Percentiles rank a stretch among this genome's conserved stretches.
Evolutionary conservation across 202 grass and related monocot genomes (phyloP).

Genomic region (Schoenoplectus triqueter): DNA sequence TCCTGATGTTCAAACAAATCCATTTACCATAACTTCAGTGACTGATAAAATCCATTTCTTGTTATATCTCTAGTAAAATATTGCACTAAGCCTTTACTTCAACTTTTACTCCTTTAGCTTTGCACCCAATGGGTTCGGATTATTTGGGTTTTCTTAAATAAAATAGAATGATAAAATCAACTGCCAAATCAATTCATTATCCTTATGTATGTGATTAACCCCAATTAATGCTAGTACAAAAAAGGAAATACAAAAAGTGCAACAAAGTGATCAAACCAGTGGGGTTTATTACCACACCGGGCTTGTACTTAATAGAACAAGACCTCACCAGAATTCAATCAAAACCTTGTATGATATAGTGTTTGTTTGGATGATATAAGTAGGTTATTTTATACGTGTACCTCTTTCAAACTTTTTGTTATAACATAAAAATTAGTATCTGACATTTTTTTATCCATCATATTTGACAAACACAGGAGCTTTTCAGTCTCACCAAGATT

Average conservation of each 20-base stretch:
- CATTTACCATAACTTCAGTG: neutral
- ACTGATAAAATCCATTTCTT: conserved; percentile 9
- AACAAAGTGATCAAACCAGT: conserved; percentile 8
- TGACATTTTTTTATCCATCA: conserved; percentile 18
- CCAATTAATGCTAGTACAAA: neutral
- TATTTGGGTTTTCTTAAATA: neutral
- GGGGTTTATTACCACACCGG: neutral
- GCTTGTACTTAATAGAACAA: neutral
- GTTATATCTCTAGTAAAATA: neutral
- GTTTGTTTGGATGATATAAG: neutral
- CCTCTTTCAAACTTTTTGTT: neutral
- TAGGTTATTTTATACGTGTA: neutral
- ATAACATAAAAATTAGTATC: neutral
- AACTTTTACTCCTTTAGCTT: neutral
- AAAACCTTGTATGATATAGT: neutral
- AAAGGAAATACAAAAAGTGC: neutral
- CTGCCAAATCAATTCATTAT: conserved; percentile 1
- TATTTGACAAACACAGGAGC: conserved; percentile 50
- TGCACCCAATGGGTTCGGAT: neutral
- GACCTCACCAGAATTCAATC: neutral
- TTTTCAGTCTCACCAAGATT: conserved; percentile 92
- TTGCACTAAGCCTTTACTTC: neutral
- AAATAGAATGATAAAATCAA: neutral
- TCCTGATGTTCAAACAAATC: neutral
- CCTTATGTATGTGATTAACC: neutral